Evolutionary conservation across 2,329 filamentous ascomycete species (phyloP), one percentile per base, ranked within the genome.

Genomic region (Thielaviopsis punctulata): DNA sequence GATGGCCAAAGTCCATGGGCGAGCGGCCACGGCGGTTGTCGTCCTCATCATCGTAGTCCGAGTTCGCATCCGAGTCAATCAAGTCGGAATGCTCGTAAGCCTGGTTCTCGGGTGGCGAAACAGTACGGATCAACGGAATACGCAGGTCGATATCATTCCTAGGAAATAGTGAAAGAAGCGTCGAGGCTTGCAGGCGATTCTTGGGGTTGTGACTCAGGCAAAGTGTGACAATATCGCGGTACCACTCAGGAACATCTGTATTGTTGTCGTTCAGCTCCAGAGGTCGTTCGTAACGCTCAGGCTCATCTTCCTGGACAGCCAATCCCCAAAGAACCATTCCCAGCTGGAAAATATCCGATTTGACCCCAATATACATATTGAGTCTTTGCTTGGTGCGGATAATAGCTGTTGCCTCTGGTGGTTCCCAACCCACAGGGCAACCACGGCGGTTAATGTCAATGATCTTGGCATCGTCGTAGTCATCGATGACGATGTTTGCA

Each of bases 401-500:
- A 52, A 96, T 78, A 5, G 78, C 76, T 15, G 82, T 83, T 52
- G 93, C 84, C 66, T 98, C 92, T 4, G 92, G 92, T 2, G 92
- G 89, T 59, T 98, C 92, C 92, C 92, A 98, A 22, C 90, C 90
- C 4, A 96, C 86, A 0, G 92, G 92, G 61, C 92, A 98, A n/a
- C 92, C 92, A 60, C 92, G 76, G 52, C 92, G 77, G 68, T 98
- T 98, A 69, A 98, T 95, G 65, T 98, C 92, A 62, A 98, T 98
- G 58, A 98, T 96, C 61, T 93, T 90, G 8, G 90, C 92, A 61
- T 95, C 76, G 62, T 88, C 82, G 44, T 84, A 68, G 12, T 75
- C 73, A 64, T 96, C 87, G 60, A 98, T 84, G 56, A 98, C 92
- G 58, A 98, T 94, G 63, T 98, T 98, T 4, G 89, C 95, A 24